A percentile compares a stretch with the other conserved stretches of the same genome.
These are phyloP conservation scores for Adansonia rubrostipa DNA, from an alignment of 441 rosid species.

Conservation along the genomic window DNA sequence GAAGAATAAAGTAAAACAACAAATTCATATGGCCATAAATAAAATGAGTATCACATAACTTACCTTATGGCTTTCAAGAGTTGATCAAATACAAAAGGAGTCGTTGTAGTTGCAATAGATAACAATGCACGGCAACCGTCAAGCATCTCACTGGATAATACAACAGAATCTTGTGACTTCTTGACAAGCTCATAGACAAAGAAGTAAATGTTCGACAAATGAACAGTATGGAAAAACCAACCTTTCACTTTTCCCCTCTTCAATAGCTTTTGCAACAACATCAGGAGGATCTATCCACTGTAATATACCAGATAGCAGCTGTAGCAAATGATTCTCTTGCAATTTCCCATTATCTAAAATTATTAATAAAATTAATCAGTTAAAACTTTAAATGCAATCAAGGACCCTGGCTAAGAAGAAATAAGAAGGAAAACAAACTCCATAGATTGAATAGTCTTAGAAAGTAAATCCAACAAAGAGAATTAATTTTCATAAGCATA, in stretches of 20 bases:
- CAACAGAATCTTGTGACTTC: slow-evolving; percentile 33
- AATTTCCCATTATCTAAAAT: slow-evolving; percentile 68
- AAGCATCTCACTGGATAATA: slow-evolving; percentile 82
- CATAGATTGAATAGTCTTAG: background rate
- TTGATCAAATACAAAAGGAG: slow-evolving; percentile 70
- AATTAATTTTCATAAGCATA: background rate
- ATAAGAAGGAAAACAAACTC: slow-evolving; percentile 2
- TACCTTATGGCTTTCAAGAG: slow-evolving; percentile 88
- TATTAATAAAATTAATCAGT: slow-evolving; percentile 38
- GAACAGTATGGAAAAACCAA: slow-evolving; percentile 36
- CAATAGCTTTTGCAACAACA: slow-evolving; percentile 77
- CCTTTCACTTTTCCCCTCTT: slow-evolving; percentile 94
- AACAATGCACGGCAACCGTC: slow-evolving; percentile 97
- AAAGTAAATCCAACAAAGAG: slow-evolving; percentile 7
- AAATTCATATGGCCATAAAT: slow-evolving; percentile 11
- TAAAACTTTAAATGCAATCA: slow-evolving; percentile 26
- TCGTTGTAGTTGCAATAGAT: slow-evolving; percentile 78
- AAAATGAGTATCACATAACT: slow-evolving; percentile 27
- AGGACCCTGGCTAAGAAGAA: background rate
- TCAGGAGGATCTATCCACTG: slow-evolving; percentile 94
- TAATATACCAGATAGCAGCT: slow-evolving; percentile 82
- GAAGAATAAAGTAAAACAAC: slow-evolving; percentile 24
- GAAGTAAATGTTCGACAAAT: slow-evolving; percentile 27
- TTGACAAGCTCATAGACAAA: slow-evolving; percentile 29
- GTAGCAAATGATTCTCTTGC: slow-evolving; percentile 85